A percentile compares a stretch with the other conserved stretches of the same genome.
These are phyloP conservation scores for Fraxinus nigra DNA, from an alignment of 305 asterid genomes.

Conservation along the genomic window DNA sequence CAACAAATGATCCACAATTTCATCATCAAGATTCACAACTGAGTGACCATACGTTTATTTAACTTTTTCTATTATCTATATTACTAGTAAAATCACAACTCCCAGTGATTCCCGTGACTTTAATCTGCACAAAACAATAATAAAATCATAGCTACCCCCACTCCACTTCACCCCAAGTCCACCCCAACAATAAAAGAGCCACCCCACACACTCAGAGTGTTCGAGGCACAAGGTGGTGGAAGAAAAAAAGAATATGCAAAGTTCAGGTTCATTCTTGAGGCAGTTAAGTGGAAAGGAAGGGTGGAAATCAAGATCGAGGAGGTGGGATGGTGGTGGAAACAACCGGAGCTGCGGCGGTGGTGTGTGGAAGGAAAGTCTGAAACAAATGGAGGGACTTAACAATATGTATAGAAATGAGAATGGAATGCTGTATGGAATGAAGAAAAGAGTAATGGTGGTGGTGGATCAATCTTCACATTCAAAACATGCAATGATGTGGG, in stretches of 20 bases:
- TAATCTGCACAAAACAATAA: constrained; percentile 16
- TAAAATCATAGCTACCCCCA: constrained; percentile 9
- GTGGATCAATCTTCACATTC: constrained; percentile 72
- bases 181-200: not conserved
- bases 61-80: constrained; percentile 14
- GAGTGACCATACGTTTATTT: constrained; percentile 25
- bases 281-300: constrained; percentile 72
- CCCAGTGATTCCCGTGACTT: constrained; percentile 56
- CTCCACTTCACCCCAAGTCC: not conserved
- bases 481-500: constrained; percentile 95
- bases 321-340: constrained; percentile 40
- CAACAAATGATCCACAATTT: constrained; percentile 32
- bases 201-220: not conserved
- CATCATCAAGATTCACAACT: constrained; percentile 42
- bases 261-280: constrained; percentile 58
- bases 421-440: constrained; percentile 41
- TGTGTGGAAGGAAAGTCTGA: constrained; percentile 18
- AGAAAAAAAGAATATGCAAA: constrained; percentile 36
- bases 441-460: constrained; percentile 88
- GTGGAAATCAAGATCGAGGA: constrained; percentile 55
- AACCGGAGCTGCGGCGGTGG: constrained; percentile 19
- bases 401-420: constrained; percentile 36
- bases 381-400: constrained; percentile 54
- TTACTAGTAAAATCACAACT: constrained; percentile 17
- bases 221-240: not conserved